A percentile compares a stretch with the other conserved stretches of the same genome.
These are phyloP conservation scores for Prinsepia uniflora DNA, from an alignment of 306 rosid species.

Conservation along the genomic window DNA sequence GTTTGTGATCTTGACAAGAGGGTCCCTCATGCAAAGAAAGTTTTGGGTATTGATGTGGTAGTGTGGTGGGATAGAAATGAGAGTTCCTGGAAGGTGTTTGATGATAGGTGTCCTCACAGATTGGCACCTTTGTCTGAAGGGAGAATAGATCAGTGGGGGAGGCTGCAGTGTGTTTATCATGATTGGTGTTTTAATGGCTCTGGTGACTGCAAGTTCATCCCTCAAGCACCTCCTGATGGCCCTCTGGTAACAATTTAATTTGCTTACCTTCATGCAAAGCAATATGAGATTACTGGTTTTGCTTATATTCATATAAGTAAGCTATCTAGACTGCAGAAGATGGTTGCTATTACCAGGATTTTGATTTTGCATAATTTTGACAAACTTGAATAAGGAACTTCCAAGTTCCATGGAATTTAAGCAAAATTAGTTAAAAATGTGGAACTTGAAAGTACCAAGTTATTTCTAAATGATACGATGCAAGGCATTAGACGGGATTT, in stretches of 20 bases:
- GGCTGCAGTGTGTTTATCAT: constrained; percentile 93
- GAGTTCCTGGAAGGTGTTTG: constrained; percentile 74
- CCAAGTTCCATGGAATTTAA: too few relatives aligned
- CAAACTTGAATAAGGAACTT: too few relatives aligned
- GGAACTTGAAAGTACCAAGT: too few relatives aligned
- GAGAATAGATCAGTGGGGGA: constrained; percentile 89
- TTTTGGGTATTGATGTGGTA: constrained; percentile 82
- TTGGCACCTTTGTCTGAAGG: constrained; percentile 94
- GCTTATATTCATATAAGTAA: too few relatives aligned
- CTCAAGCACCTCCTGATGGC: constrained; percentile 77
- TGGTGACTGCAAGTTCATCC: constrained; percentile 80
- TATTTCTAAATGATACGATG: too few relatives aligned
- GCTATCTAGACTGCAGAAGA: too few relatives aligned
- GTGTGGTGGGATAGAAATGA: constrained; percentile 95
- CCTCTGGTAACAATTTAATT: constrained; percentile 57
- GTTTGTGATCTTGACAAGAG: constrained; percentile 79
- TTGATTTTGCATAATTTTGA: too few relatives aligned
- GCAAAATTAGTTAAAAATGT: too few relatives aligned
- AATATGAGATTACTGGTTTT: neutral
- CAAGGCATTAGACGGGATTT: too few relatives aligned
- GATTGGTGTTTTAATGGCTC: constrained; percentile 95
- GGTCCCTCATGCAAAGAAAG: constrained; percentile 69
- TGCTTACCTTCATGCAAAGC: too few relatives aligned
- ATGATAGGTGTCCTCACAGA: constrained; percentile 87
- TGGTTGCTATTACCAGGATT: too few relatives aligned